A percentile compares a stretch with the other conserved stretches of the same genome.
Evolutionary conservation across 2,329 filamentous ascomycete genomes (phyloP).

Genomic region (Talaromyces marneffei): DNA sequence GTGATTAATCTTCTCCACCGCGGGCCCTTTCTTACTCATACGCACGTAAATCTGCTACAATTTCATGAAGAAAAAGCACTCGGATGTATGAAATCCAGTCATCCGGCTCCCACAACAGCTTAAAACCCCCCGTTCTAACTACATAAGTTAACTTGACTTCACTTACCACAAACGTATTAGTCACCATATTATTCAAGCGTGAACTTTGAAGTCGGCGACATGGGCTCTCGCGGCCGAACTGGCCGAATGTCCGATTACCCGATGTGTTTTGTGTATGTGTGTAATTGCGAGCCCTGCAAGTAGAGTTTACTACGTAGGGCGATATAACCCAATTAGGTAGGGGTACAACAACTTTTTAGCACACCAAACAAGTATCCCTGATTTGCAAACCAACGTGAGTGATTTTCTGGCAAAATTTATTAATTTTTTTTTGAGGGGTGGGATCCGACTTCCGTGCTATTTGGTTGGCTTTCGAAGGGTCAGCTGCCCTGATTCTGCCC

Average conservation of each 20-base stretch:
- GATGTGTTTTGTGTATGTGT: neutral
- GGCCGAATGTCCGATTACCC: constrained; percentile 11
- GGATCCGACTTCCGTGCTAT: neutral
- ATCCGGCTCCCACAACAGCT: neutral
- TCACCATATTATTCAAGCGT: too few species aligned
- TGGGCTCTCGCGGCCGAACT: neutral
- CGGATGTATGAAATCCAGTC: neutral
- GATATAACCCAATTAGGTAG: constrained; percentile 1
- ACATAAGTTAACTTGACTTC: neutral
- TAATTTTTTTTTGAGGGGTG: neutral
- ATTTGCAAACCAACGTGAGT: neutral
- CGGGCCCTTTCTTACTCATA: neutral
- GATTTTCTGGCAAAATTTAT: neutral
- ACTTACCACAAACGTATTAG: neutral
- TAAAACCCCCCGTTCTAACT: neutral
- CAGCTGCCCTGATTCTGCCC: neutral
- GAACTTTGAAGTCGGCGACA: neutral
- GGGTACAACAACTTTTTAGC: neutral
- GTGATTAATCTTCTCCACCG: neutral
- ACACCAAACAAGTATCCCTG: neutral
- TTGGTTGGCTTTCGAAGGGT: neutral
- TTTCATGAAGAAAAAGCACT: neutral
- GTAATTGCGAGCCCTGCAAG: neutral
- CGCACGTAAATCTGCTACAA: neutral
- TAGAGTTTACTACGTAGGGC: neutral